A percentile compares a stretch with the other conserved stretches of the same genome.
phyloP scores from a whole-genome alignment of 371 early-diverging fungal species.

The Mucor piriformis region DNA sequence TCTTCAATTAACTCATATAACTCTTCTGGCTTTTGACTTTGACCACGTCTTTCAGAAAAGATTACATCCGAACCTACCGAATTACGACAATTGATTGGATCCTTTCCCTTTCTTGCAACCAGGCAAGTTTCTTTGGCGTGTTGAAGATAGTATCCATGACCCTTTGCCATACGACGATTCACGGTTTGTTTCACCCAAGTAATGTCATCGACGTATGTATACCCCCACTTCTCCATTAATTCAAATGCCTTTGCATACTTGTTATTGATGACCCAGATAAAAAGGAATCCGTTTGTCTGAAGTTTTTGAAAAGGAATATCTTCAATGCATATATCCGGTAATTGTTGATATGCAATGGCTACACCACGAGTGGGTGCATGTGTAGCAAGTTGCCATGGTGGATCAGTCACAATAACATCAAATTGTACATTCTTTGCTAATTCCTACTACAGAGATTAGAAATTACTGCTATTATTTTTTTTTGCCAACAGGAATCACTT shows the following conservation, averaged over 20 bases:
- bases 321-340: constrained; percentile 90
- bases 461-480: constrained; percentile 1
- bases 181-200: constrained; percentile 97
- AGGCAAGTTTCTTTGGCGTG: constrained; percentile 96
- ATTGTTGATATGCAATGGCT: constrained; percentile 92
- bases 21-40: constrained; percentile 94
- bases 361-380: constrained; percentile 94
- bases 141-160: constrained; percentile 94
- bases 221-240: constrained; percentile 93
- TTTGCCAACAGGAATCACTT: constrained; percentile 18
- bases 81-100: constrained; percentile 76
- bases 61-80: constrained; percentile 90
- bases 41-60: constrained; percentile 89
- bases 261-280: constrained; percentile 97
- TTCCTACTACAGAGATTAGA: constrained; percentile 43
- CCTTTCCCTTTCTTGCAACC: constrained; percentile 84
- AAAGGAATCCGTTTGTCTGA: constrained; percentile 86
- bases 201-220: constrained; percentile 91
- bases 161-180: constrained; percentile 93
- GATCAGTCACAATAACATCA: constrained; percentile 92
- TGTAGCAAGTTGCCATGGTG: constrained; percentile 97
- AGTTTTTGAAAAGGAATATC: constrained; percentile 86
- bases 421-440: constrained; percentile 84
- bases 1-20: constrained; percentile 91
- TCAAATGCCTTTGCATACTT: constrained; percentile 93